Evolutionary conservation across 257 asterid species (phyloP).

Genomic region (Nicotiana paniculata): DNA sequence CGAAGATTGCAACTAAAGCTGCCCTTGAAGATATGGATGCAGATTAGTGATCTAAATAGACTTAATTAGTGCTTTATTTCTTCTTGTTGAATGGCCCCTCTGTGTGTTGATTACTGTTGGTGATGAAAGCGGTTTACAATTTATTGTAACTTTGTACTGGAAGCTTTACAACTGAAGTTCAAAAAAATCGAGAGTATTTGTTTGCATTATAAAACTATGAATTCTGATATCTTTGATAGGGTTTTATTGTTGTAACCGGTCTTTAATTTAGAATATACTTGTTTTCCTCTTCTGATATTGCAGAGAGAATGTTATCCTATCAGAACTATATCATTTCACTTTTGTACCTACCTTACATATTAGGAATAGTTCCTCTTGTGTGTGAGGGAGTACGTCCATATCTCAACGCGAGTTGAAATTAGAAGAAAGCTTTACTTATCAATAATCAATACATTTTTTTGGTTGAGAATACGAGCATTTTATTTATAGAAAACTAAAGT

Average conservation of each 20-base stretch:
- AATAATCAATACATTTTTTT: no score
- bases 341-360: not conserved
- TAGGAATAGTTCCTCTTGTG: not conserved
- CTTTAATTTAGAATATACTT: not conserved
- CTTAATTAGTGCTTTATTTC: not conserved
- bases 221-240: not conserved
- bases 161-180: not conserved
- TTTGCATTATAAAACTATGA: not conserved
- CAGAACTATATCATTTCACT: not conserved
- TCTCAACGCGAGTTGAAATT: no score
- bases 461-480: no score
- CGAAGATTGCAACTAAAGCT: constrained; percentile 83
- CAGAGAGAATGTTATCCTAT: no score
- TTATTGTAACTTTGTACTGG: not conserved
- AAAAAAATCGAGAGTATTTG: not conserved
- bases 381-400: no score
- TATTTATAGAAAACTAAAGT: no score
- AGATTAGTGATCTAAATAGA: constrained; percentile 32
- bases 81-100: not conserved
- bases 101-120: not conserved
- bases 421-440: no score
- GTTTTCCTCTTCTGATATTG: not conserved
- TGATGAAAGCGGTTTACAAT: not conserved
- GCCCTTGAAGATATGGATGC: constrained; percentile 99
- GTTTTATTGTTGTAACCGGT: not conserved